Evolutionary conservation across 2,329 filamentous ascomycete species (phyloP), one percentile per base, ranked within the genome.

Genomic region (Clonostachys sp.): DNA sequence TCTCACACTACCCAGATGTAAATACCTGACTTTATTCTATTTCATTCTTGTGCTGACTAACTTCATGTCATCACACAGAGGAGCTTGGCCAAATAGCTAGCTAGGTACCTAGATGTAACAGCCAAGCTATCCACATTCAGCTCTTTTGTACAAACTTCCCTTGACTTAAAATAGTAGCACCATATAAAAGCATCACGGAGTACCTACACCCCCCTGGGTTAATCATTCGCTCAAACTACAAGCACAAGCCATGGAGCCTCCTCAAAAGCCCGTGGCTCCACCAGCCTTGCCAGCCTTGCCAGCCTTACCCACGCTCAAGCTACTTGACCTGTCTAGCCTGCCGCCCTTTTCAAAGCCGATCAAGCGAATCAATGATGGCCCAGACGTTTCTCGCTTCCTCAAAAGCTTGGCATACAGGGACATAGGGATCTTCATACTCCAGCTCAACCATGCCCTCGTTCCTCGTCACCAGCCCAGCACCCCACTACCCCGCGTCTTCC

Each of bases 401-500:
- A 79, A 77, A 9, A 91, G 89, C 44, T 81, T 80, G 55, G 94
- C 90, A 41, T 96, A 97, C 68, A 79, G 83, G 49, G 90, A 96
- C 61, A 88, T 99, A 46, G 87, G 89, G 65, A 78, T 81, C 42
- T 97, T 96, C 64, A 73, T 97, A 42, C 76, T 95, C 54, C 94
- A 97, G 68, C 83, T 99, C 44, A 97, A 96, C 65, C 83, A 86
- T 49, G 80, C 91, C 12, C 82, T 97, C 69, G 88, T 92, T 55
- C 91, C 92, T 1, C 74, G 81, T 42, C 62, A 72, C 41, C 77
- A 80, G 53, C n/a, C 53, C n/a, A 51, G 50, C 38, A 41, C 45
- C 8, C 30, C 35, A n/a, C 17, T 55, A 36, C 63, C 65, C 34
- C 55, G 51, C 48, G 73, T 76, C 46, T 76, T 76, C 50, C 57